Conservation (phyloP, 257 asterid genomes). For the Nicotiana noctiflora region DNA sequence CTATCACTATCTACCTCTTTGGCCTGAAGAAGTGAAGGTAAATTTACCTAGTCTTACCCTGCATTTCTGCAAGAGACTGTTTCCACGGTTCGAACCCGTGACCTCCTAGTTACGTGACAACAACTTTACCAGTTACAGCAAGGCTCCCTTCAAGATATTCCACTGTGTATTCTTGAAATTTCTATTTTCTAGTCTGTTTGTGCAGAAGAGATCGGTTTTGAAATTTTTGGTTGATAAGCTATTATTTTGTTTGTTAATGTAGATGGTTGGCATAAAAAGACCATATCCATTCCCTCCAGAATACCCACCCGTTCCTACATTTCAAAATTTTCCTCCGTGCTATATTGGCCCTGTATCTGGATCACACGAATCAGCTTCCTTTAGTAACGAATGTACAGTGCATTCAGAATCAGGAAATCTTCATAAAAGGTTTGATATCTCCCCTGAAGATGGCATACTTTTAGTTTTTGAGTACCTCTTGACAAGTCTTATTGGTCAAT, state of each 20-base stretch:
- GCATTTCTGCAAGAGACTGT: too few species aligned
- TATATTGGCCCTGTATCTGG: slow-evolving; percentile 21
- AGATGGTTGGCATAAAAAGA: slow-evolving; percentile 62
- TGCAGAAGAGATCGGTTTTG: neutral
- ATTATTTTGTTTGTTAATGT: slow-evolving; percentile 17
- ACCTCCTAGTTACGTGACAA: too few species aligned
- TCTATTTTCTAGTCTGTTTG: neutral
- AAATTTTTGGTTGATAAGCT: neutral
- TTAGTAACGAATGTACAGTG: slow-evolving; percentile 28
- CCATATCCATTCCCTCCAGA: slow-evolving; percentile 43
- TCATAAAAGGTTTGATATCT: slow-evolving; percentile 33
- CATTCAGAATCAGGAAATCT: slow-evolving; percentile 29
- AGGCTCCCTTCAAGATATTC: neutral
- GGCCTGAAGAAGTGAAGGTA: slow-evolving; percentile 76
- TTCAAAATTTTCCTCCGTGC: slow-evolving; percentile 20
- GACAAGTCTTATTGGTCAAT: slow-evolving; percentile 8
- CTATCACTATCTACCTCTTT: slow-evolving; percentile 33
- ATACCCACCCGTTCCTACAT: slow-evolving; percentile 29
- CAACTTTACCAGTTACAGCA: too few species aligned
- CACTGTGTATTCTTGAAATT: neutral
- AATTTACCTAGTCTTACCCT: neutral
- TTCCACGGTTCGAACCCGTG: too few species aligned
- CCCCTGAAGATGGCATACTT: neutral
- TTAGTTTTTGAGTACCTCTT: slow-evolving; percentile 4
- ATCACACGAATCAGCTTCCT: slow-evolving; percentile 38